Evolutionary conservation across 495 filamentous ascomycete species (phyloP).

Genomic region (Lophiostoma macrostomum): DNA sequence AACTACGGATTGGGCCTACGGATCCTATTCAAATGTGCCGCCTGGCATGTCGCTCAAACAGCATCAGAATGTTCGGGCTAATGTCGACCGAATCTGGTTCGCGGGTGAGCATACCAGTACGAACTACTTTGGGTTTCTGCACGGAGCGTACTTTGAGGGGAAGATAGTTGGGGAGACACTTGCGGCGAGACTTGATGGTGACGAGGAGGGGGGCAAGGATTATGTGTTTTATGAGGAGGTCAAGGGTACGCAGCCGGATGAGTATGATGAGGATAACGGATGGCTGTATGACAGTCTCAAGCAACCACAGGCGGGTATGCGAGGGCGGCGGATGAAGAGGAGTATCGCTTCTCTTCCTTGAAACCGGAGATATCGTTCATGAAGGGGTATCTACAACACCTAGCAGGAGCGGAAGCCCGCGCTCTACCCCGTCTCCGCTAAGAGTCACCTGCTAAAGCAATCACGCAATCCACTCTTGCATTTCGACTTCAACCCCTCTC

Average conservation of each 20-base stretch:
- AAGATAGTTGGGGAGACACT: conserved; percentile 50
- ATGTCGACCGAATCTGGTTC: conserved; percentile 61
- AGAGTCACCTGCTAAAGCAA: too few relatives aligned
- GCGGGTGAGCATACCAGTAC: conserved; percentile 67
- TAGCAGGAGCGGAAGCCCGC: too few relatives aligned
- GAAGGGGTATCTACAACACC: too few relatives aligned
- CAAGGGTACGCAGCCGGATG: not conserved
- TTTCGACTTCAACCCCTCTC: too few relatives aligned
- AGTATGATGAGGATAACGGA: conserved; percentile 1
- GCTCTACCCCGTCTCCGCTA: too few relatives aligned
- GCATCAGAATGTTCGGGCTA: conserved; percentile 68
- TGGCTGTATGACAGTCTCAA: not conserved
- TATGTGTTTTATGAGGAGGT: conserved; percentile 1
- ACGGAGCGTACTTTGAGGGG: conserved; percentile 64
- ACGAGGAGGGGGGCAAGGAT: not conserved
- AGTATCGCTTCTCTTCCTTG: too few relatives aligned
- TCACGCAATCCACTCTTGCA: too few relatives aligned
- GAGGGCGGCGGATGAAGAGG: too few relatives aligned
- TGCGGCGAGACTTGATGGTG: conserved; percentile 31
- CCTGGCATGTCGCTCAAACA: conserved; percentile 58
- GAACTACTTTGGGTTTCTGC: conserved; percentile 67
- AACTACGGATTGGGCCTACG: conserved; percentile 60
- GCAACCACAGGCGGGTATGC: too few relatives aligned
- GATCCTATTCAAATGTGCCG: conserved; percentile 71
- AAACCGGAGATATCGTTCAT: too few relatives aligned